Evolutionary conservation across 768 basidiomycete species (phyloP).

Genomic region (Rhizopogon vinicolor): DNA sequence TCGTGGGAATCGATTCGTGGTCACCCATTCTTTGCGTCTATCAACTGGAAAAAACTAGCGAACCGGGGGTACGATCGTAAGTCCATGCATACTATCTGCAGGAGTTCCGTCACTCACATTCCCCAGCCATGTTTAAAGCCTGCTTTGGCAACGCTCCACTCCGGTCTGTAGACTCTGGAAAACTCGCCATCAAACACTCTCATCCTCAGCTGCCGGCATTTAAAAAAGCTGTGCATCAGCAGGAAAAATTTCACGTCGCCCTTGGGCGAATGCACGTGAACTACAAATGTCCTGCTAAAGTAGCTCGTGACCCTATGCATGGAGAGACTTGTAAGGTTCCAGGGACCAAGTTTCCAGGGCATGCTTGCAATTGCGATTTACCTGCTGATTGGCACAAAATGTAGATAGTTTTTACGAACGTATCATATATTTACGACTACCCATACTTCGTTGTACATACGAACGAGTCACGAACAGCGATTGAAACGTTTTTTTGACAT

Average conservation of each 20-base stretch:
- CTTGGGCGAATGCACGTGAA: neutral
- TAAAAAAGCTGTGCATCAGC: neutral
- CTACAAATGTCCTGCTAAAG: neutral
- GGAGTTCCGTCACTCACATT: neutral
- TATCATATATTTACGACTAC: too few species aligned
- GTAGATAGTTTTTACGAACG: neutral
- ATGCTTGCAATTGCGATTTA: neutral
- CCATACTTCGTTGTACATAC: too few species aligned
- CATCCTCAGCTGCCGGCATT: neutral
- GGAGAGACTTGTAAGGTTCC: neutral
- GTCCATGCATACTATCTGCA: neutral
- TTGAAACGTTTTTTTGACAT: neutral
- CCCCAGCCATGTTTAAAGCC: neutral
- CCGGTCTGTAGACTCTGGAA: neutral
- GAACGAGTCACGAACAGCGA: neutral
- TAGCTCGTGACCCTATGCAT: neutral
- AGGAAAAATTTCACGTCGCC: neutral
- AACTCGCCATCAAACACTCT: neutral
- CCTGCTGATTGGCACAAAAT: neutral
- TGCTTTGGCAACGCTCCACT: neutral
- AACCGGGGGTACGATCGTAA: conserved; percentile 7
- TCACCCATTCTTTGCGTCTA: conserved; percentile 5
- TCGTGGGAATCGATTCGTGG: conserved; percentile 4
- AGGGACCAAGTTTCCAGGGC: neutral
- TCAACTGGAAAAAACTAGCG: conserved; percentile 5